phyloP scores from a whole-genome alignment of 2,329 filamentous ascomycete species.

The Xylaria sp. region DNA sequence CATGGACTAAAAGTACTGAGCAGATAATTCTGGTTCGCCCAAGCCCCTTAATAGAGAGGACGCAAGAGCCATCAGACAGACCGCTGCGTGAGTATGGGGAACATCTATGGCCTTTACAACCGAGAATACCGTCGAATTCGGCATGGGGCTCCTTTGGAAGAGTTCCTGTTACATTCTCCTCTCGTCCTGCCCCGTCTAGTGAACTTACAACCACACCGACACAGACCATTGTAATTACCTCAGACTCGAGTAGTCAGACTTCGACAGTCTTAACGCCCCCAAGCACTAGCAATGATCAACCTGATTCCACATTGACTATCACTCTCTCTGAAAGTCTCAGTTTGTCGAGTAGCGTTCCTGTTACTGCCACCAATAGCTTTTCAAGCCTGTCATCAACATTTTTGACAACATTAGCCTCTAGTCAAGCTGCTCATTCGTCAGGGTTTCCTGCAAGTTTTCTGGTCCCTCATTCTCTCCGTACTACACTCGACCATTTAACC shows the following conservation, averaged over 20 bases:
- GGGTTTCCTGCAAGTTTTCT: no score
- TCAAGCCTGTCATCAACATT: no score
- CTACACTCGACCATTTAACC: no score
- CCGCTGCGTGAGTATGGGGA: constrained; percentile 24
- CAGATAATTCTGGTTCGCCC: neutral
- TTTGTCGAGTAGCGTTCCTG: constrained; percentile 10
- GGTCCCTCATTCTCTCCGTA: no score
- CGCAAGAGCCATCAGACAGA: constrained; percentile 11
- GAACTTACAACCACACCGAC: constrained; percentile 15
- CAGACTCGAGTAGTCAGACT: constrained; percentile 17
- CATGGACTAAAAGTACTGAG: no score
- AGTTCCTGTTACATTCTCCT: constrained; percentile 20
- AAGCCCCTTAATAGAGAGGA: constrained; percentile 14
- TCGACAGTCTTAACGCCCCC: constrained; percentile 3
- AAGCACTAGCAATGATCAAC: constrained; percentile 19
- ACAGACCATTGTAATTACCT: constrained; percentile 16
- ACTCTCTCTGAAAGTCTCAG: constrained; percentile 13
- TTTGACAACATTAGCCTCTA: no score
- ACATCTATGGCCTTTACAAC: constrained; percentile 21
- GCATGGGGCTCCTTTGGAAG: constrained; percentile 18
- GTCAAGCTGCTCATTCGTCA: no score
- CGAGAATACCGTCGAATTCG: constrained; percentile 20
- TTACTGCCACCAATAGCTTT: neutral
- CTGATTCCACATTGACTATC: constrained; percentile 22
- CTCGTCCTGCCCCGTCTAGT: constrained; percentile 15